A percentile compares a stretch with the other conserved stretches of the same genome.
Conservation (phyloP, 768 basidiomycete species). For the Chlorophyllum brunneum region DNA sequence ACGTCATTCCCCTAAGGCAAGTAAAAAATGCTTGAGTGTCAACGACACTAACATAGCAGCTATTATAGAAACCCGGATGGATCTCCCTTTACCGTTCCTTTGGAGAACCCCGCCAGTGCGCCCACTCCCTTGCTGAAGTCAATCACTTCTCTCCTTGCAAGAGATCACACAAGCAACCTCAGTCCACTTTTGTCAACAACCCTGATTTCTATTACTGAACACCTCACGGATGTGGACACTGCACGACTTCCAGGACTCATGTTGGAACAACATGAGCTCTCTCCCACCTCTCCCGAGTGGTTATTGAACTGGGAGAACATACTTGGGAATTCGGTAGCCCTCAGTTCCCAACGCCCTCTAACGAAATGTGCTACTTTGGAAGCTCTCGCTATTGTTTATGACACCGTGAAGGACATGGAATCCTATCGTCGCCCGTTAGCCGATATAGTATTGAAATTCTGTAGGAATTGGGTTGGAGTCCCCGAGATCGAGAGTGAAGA, state of each 20-base stretch:
- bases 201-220: slow-evolving; percentile 62
- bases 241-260: slow-evolving; percentile 58
- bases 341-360: slow-evolving; percentile 39
- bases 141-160: slow-evolving; percentile 58
- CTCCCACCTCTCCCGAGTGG: slow-evolving; percentile 72
- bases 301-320: slow-evolving; percentile 61
- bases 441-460: slow-evolving; percentile 50
- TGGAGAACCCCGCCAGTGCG: slow-evolving; percentile 50
- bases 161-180: slow-evolving; percentile 55
- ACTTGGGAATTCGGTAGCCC: slow-evolving; percentile 43
- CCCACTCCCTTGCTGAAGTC: slow-evolving; percentile 61
- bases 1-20: slow-evolving; percentile 56
- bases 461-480: slow-evolving; percentile 21
- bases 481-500: slow-evolving; percentile 30
- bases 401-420: slow-evolving; percentile 66
- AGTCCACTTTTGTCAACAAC: slow-evolving; percentile 60
- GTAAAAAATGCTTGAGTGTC: slow-evolving; percentile 21
- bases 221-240: slow-evolving; percentile 67
- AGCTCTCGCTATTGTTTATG: slow-evolving; percentile 54
- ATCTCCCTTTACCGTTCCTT: slow-evolving; percentile 39
- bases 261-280: slow-evolving; percentile 63
- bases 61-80: slow-evolving; percentile 27
- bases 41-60: background rate
- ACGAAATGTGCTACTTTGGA: slow-evolving; percentile 58
- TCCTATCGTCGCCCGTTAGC: slow-evolving; percentile 53